Base-by-base conservation (phyloP, 1,139 yeast species). In the Suhomyces atakaporum region DNA sequence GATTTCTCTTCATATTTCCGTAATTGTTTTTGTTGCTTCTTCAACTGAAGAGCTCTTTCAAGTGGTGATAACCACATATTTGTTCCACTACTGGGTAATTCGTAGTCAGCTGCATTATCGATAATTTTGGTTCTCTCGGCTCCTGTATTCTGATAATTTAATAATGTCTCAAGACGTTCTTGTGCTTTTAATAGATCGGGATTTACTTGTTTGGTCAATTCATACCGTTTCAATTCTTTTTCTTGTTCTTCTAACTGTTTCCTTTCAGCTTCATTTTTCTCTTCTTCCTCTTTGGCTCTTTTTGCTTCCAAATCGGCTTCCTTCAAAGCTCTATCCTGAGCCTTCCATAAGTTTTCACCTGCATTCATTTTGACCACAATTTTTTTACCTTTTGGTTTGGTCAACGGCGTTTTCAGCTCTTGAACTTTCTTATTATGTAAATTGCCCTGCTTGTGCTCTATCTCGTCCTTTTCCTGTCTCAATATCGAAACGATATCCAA, bases 71-170 rank as follows among this genome's bases (percentile, higher is more conserved):
- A 81, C 98, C 98, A 94, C 48, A 80, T 70, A 49, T 73, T 79
- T 2, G 77, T 64, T 5, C 33, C 35, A 31, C 77, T 75, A 4
- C 65, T 52, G 0, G 81, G 79, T 31, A 74, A 44, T 34, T 84
- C 94, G 55, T 81, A 92, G 56, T 94, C 98, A 5, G 96, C 80
- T 0, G 95, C 97, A 53, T 88, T 84, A 54, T 94, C 99, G 28
- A 94, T 90, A 45, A 94, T 89, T 50, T 78, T 81, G 0, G 97
- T 92, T 56, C 98, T 72, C 55, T 88, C 94, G 1, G 90, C 89
- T 5, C 95, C 86, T 7, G 92, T 80, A 2, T 78, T 88, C 56
- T 94, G 98, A 58, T 81, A 92, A 43, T 79, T 76, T 31, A 94
- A 66, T 32, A 94, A 65, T 18, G 79, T 82, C 29, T 85, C 84